These are phyloP conservation scores for Chaetomium strumarium DNA, from an alignment of 2,329 filamentous ascomycete species.

Conservation along the genomic window DNA sequence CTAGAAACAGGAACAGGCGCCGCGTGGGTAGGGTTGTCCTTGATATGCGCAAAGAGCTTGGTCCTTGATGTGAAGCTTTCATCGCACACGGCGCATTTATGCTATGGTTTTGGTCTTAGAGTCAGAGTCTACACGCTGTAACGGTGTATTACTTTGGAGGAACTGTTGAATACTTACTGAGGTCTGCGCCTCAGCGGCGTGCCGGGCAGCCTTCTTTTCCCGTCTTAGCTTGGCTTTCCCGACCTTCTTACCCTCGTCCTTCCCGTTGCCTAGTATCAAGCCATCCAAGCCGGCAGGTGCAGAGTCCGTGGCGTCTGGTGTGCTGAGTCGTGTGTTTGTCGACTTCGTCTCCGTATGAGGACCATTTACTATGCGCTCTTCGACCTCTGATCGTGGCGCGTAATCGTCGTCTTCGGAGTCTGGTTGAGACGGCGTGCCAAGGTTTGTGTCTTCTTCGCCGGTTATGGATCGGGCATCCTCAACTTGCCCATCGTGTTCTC, in stretches of 20 bases:
- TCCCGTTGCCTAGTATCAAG: conserved; percentile 16
- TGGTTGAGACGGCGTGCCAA: not conserved
- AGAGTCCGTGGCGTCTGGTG: conserved; percentile 6
- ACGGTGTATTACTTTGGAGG: not conserved
- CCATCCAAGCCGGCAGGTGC: conserved; percentile 8
- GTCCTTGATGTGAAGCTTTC: conserved; percentile 55
- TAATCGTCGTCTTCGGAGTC: conserved; percentile 37
- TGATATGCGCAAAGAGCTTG: conserved; percentile 68
- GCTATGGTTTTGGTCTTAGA: conserved; percentile 23
- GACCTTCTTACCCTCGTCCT: conserved; percentile 34
- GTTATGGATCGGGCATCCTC: not conserved
- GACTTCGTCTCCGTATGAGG: conserved; percentile 5
- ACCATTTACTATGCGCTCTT: conserved; percentile 33
- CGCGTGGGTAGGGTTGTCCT: conserved; percentile 55
- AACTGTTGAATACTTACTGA: conserved; percentile 29
- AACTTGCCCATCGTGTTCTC: not conserved
- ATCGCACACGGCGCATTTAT: conserved; percentile 42
- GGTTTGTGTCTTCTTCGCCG: not conserved
- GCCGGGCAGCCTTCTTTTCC: conserved; percentile 42
- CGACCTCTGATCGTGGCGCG: conserved; percentile 39
- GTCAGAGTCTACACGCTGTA: not conserved
- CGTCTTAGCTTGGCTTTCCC: conserved; percentile 48
- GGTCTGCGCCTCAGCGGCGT: conserved; percentile 31
- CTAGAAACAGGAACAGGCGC: conserved; percentile 36
- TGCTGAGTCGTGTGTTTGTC: not conserved